Base-by-base conservation (phyloP, 495 filamentous ascomycete genomes). In the Chaetomium tenue region DNA sequence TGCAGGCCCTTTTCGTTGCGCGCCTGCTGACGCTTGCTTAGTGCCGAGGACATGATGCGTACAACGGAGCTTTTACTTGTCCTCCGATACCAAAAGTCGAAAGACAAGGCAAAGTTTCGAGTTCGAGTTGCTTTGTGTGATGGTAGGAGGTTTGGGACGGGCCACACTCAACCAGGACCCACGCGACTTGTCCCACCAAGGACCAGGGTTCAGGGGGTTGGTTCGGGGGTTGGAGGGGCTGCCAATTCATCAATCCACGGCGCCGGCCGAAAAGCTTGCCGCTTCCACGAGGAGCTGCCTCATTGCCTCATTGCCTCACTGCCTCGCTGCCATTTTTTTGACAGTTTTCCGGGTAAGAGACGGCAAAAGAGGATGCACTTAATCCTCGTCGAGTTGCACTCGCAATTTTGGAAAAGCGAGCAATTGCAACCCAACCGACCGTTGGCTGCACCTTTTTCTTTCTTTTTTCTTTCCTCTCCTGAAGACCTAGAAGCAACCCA, bases 21-120 rank as follows among this genome's bases (percentile, higher is more conserved):
- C 83, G 88, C 90, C 82, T 96, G 92, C 79, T 96, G 90, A 73
- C 94, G 92, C 85, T 98, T 98, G 82, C 86, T 96, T 66, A 84
- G 68, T 30, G 79, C 71, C 53, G 72, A 75, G 30, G 82, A 75
- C 83, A 84, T 84, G 66, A 73, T 70, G 70, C 67, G 71, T 68
- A 66, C 64, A 28, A 37, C 39, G 40, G 11, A 20, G 46, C 30
- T 16, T 28, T 37, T 8, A 15, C 30, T 25, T 54, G 61, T 37
- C 39, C 37, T 37, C 50, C 7, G 47, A 60, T 22, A 26, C 53
- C 58, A 57, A 47, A 33, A 37, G 44, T 28, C n/a, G 20, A 4
- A 57, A 13, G 56, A 42, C 39, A 22, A 37, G 4, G 48, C 51
- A 53, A 25, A 54, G 33, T 26, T 18, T 40, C 20, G 46, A 62